Percentiles rank a stretch among this genome's conserved stretches.
These are phyloP conservation scores for Aurifilum marmelostoma DNA, from an alignment of 2,329 filamentous ascomycete genomes.

Conservation along the genomic window DNA sequence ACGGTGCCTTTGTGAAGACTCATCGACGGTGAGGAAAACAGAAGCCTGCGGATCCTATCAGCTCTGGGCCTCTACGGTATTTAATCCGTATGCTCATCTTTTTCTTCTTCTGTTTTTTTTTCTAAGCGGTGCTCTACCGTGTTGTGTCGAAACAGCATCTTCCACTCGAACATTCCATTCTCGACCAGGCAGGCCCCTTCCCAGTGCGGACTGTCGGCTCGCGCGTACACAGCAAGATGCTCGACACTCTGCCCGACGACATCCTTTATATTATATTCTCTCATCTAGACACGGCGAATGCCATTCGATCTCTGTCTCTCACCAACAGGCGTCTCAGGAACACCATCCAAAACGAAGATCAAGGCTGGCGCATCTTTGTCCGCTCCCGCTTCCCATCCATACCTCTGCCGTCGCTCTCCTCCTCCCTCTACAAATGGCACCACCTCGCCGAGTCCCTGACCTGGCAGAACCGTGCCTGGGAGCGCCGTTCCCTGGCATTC, in stretches of 20 bases:
- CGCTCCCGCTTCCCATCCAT: slow-evolving; percentile 48
- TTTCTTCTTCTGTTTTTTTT: too few species aligned
- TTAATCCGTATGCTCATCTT: too few species aligned
- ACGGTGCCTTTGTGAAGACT: too few species aligned
- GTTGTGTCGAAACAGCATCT: not conserved
- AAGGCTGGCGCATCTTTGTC: slow-evolving; percentile 56
- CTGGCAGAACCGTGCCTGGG: slow-evolving; percentile 57
- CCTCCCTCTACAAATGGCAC: slow-evolving; percentile 38
- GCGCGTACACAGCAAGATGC: not conserved
- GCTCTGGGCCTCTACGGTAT: too few species aligned
- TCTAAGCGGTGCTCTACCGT: too few species aligned
- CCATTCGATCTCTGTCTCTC: slow-evolving; percentile 47
- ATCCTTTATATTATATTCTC: slow-evolving; percentile 53
- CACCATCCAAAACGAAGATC: slow-evolving; percentile 40
- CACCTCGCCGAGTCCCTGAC: slow-evolving; percentile 51
- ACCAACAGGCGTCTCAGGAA: slow-evolving; percentile 45
- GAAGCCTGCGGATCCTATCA: too few species aligned
- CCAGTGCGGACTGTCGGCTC: not conserved
- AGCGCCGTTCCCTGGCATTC: slow-evolving; percentile 49
- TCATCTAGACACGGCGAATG: slow-evolving; percentile 52
- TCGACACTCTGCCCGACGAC: slow-evolving; percentile 49
- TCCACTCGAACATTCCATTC: not conserved
- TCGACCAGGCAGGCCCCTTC: too few species aligned
- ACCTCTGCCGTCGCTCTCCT: slow-evolving; percentile 35
- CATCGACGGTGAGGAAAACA: too few species aligned